phyloP scores from a whole-genome alignment of 805 yeast species.

The Saturnispora hagleri region DNA sequence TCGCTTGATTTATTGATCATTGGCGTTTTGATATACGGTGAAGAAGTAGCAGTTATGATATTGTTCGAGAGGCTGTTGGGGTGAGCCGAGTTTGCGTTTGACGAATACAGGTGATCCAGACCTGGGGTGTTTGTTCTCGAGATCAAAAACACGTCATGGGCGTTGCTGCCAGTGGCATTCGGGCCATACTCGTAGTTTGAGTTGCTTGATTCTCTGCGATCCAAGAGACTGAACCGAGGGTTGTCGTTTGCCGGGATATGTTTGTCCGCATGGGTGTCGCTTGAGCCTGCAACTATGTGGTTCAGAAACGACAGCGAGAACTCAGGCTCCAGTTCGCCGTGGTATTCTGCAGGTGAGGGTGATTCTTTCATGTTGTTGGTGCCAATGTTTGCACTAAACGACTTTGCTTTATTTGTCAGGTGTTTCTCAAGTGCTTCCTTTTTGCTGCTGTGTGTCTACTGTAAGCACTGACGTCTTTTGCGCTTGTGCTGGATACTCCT shows the following conservation, averaged over 20 bases:
- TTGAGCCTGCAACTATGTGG: background rate
- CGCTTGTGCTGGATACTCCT: too few relatives aligned
- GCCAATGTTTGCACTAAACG: background rate
- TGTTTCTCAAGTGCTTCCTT: background rate
- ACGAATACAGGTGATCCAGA: background rate
- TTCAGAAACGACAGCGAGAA: background rate
- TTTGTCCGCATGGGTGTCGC: background rate
- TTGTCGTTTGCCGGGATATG: background rate
- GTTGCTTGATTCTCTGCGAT: background rate
- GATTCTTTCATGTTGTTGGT: background rate
- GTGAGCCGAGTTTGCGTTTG: background rate
- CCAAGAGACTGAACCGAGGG: background rate
- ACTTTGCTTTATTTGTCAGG: background rate
- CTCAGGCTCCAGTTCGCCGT: background rate
- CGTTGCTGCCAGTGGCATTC: background rate
- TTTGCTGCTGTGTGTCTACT: background rate
- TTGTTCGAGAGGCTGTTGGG: background rate
- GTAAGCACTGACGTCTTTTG: too few relatives aligned
- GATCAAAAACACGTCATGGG: constrained; percentile 1
- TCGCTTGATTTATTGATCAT: constrained; percentile 8
- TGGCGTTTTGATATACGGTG: constrained; percentile 8
- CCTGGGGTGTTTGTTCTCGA: background rate
- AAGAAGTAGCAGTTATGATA: background rate
- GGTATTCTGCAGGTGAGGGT: background rate
- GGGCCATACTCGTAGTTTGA: background rate